Conservation (phyloP, 2,329 filamentous ascomycete species). For the Aphanoascus verrucosus region DNA sequence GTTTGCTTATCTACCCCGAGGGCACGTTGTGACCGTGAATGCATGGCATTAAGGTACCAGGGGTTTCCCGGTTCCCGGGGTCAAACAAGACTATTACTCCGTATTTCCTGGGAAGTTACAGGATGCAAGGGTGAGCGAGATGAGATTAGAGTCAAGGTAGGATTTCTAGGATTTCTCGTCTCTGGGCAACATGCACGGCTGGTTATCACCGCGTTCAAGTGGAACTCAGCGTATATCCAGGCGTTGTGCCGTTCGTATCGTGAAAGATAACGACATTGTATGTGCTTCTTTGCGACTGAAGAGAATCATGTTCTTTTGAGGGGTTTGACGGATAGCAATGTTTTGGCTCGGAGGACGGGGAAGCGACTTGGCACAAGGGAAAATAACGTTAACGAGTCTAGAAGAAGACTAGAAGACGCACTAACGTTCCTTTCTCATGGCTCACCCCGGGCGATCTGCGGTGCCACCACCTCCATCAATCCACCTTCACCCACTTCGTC, state of each 20-base stretch:
- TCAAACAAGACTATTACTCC: background rate
- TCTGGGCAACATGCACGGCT: background rate
- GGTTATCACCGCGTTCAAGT: conserved; percentile 6
- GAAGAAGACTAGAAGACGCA: background rate
- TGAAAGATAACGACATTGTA: background rate
- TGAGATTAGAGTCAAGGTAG: conserved; percentile 5
- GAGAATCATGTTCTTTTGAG: no score
- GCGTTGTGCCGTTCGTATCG: background rate
- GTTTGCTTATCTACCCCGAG: no score
- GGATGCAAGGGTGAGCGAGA: background rate
- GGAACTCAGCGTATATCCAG: background rate
- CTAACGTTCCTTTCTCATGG: background rate
- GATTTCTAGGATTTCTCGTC: conserved; percentile 9
- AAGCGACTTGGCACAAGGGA: background rate
- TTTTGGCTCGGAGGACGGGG: background rate
- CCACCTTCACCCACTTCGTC: background rate
- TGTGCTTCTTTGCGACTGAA: no score
- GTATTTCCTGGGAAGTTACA: background rate
- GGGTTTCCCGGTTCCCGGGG: background rate
- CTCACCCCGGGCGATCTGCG: conserved; percentile 2
- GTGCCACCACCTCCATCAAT: background rate
- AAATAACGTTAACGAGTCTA: background rate
- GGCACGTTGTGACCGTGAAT: no score
- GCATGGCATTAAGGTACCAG: no score
- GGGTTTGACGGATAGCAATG: background rate